Evolutionary conservation across 768 basidiomycete genomes (phyloP).

Genomic region (Leccinum disarticulatum): DNA sequence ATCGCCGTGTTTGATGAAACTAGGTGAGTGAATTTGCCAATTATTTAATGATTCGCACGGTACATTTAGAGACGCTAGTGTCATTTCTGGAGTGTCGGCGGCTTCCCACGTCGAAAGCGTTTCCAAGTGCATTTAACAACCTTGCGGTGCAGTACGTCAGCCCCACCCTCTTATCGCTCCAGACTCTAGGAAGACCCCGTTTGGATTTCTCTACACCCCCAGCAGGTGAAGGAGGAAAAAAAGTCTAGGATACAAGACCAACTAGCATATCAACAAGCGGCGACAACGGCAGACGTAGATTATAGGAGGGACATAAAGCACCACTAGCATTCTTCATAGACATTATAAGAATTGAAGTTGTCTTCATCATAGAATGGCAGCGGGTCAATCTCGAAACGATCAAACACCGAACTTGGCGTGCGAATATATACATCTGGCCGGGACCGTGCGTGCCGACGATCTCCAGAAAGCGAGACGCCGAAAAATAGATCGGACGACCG

Average conservation of each 20-base stretch:
- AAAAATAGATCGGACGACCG: slow-evolving; percentile 58
- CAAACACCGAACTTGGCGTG: slow-evolving; percentile 57
- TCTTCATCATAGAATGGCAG: slow-evolving; percentile 65
- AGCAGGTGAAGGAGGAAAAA: neutral
- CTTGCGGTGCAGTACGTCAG: slow-evolving; percentile 55
- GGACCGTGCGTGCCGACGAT: slow-evolving; percentile 49
- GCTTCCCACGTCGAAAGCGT: slow-evolving; percentile 49
- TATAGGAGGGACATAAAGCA: slow-evolving; percentile 29
- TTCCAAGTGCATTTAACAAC: slow-evolving; percentile 69
- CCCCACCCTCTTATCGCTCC: slow-evolving; percentile 20
- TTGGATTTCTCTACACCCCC: neutral
- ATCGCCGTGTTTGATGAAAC: slow-evolving; percentile 52
- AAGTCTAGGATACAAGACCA: slow-evolving; percentile 29
- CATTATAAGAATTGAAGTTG: slow-evolving; percentile 46
- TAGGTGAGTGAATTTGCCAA: slow-evolving; percentile 43
- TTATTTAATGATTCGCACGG: slow-evolving; percentile 8
- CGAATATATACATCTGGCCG: slow-evolving; percentile 62
- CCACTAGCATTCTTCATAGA: slow-evolving; percentile 64
- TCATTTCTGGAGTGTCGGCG: slow-evolving; percentile 46
- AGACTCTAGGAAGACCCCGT: neutral
- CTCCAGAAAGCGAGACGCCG: slow-evolving; percentile 48
- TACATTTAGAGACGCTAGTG: slow-evolving; percentile 36
- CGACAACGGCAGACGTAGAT: slow-evolving; percentile 21
- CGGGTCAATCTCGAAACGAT: slow-evolving; percentile 67
- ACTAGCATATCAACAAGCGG: slow-evolving; percentile 30